phyloP scores from a whole-genome alignment of 2,329 filamentous ascomycete species.

The Calonectria hongkongensis region DNA sequence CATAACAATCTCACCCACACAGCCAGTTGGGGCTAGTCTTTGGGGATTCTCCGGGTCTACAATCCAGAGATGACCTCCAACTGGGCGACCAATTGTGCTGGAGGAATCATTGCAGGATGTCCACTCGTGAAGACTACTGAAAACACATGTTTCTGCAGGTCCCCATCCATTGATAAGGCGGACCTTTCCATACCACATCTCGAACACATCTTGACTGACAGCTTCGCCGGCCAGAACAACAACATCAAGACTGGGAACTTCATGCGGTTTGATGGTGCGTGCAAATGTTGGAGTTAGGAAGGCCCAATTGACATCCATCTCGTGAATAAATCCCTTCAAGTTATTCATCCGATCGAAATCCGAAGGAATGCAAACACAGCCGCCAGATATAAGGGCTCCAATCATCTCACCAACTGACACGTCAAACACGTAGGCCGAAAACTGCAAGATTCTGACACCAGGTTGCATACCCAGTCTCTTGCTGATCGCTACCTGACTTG shows the following conservation, averaged over 20 bases:
- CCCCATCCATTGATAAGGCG: slow-evolving; percentile 43
- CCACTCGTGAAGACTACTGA: slow-evolving; percentile 38
- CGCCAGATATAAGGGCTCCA: slow-evolving; percentile 16
- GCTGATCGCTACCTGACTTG: slow-evolving; percentile 15
- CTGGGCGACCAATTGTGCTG: slow-evolving; percentile 32
- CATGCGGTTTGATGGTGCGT: slow-evolving; percentile 14
- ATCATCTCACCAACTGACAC: slow-evolving; percentile 9
- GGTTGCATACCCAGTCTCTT: not conserved
- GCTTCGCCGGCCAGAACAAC: slow-evolving; percentile 40
- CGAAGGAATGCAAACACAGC: slow-evolving; percentile 20
- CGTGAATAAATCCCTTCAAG: slow-evolving; percentile 8
- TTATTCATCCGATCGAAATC: slow-evolving; percentile 5
- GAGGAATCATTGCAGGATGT: slow-evolving; percentile 3
- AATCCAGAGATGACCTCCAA: slow-evolving; percentile 41
- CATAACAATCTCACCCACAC: slow-evolving; percentile 43
- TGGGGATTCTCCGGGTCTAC: slow-evolving; percentile 34
- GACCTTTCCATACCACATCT: slow-evolving; percentile 33
- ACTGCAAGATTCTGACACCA: slow-evolving; percentile 26
- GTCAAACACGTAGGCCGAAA: slow-evolving; percentile 26
- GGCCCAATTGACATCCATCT: slow-evolving; percentile 20
- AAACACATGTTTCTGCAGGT: slow-evolving; percentile 40
- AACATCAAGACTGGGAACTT: slow-evolving; percentile 24
- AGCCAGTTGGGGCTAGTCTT: slow-evolving; percentile 39
- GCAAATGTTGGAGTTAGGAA: slow-evolving; percentile 22
- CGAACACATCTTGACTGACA: slow-evolving; percentile 35